These are phyloP conservation scores for Eutrema japonicum DNA, from an alignment of 345 rosid species.

Conservation along the genomic window DNA sequence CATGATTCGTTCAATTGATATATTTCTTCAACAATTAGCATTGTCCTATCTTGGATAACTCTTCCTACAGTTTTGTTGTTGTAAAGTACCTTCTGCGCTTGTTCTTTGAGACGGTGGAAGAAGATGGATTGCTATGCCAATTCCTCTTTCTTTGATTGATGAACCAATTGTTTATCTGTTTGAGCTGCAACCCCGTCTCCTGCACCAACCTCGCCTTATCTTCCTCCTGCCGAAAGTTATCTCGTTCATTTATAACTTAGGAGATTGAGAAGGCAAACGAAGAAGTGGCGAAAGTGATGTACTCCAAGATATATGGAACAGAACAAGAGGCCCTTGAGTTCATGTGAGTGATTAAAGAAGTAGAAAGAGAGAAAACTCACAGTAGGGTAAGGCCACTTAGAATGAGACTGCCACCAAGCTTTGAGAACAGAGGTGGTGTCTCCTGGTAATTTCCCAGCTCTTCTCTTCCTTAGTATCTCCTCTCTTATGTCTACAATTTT, in stretches of 20 bases:
- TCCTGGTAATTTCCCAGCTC: conserved; percentile 97
- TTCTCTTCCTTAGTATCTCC: conserved; percentile 92
- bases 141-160: conserved; percentile 97
- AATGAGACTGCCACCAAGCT: conserved; percentile 96
- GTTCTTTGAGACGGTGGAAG: conserved; percentile 75
- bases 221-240: conserved; percentile 70
- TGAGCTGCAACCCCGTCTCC: conserved; percentile 91
- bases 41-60: neutral
- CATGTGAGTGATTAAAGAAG: neutral
- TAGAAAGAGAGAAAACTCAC: conserved; percentile 51
- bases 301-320: conserved; percentile 1
- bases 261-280: neutral
- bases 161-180: conserved; percentile 98
- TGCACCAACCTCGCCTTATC: conserved; percentile 91
- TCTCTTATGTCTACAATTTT: conserved; percentile 92
- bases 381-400: conserved; percentile 97
- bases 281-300: conserved; percentile 4
- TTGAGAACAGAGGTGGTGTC: conserved; percentile 91
- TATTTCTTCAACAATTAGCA: neutral
- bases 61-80: conserved; percentile 14
- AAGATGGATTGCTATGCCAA: conserved; percentile 91
- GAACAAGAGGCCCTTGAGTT: neutral
- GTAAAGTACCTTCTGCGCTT: conserved; percentile 74
- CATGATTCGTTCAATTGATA: neutral
- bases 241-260: conserved; percentile 7